Conservation (phyloP, 352 stramenopile species). For the Globisporangium irregulare region DNA sequence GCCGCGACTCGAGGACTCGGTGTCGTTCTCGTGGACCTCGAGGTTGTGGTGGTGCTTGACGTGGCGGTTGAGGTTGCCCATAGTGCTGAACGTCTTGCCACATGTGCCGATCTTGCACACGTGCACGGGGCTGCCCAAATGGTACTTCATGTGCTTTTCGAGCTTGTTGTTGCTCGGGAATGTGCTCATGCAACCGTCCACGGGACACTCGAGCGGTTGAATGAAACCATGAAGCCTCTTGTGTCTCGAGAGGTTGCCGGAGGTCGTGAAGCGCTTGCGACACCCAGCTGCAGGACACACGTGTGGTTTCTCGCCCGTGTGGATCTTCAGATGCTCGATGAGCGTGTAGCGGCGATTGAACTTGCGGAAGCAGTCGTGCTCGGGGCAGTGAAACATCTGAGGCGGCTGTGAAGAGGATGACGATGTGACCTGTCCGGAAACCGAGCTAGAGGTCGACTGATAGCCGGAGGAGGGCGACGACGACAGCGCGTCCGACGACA, state of each 20-base stretch:
- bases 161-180: slow-evolving; percentile 46
- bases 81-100: slow-evolving; percentile 60
- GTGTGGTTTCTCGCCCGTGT: slow-evolving; percentile 51
- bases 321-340: slow-evolving; percentile 51
- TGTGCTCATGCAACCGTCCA: slow-evolving; percentile 33
- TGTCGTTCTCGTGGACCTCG: not conserved
- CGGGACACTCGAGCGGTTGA: slow-evolving; percentile 33
- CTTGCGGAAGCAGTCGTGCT: slow-evolving; percentile 22
- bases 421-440: not conserved
- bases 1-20: not conserved
- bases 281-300: slow-evolving; percentile 37
- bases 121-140: slow-evolving; percentile 38
- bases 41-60: slow-evolving; percentile 35
- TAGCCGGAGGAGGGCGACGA: not conserved
- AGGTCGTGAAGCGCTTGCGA: slow-evolving; percentile 52
- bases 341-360: slow-evolving; percentile 53
- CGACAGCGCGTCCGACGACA: not conserved
- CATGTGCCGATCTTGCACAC: slow-evolving; percentile 41
- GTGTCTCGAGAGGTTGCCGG: slow-evolving; percentile 54
- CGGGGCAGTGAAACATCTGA: slow-evolving; percentile 25
- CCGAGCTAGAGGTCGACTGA: not conserved
- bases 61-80: slow-evolving; percentile 55
- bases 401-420: not conserved
- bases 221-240: slow-evolving; percentile 47
- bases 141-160: slow-evolving; percentile 49